Conservation (phyloP, 352 stramenopile genomes). For the Globisporangium uncinulatum region DNA sequence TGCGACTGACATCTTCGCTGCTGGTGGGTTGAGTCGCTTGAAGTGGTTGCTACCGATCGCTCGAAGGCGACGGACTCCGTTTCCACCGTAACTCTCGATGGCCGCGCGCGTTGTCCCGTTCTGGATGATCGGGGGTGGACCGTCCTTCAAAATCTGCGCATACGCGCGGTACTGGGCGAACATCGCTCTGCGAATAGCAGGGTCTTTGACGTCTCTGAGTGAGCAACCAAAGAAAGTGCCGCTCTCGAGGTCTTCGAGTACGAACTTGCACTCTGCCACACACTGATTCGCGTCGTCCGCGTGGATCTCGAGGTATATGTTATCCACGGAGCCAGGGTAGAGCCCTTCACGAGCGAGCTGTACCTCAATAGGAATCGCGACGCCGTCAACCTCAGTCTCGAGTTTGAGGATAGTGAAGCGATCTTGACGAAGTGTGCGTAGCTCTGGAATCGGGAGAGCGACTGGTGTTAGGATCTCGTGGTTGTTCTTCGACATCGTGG, state of each 20-base stretch:
- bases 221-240: background rate
- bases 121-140: background rate
- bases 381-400: background rate
- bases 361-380: background rate
- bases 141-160: background rate
- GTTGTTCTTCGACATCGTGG: background rate
- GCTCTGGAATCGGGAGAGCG: background rate
- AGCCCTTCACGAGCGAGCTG: background rate
- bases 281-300: background rate
- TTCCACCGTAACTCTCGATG: slow-evolving; percentile 2
- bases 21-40: background rate
- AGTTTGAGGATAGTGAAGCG: background rate
- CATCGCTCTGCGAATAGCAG: background rate
- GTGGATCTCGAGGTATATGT: background rate
- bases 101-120: background rate
- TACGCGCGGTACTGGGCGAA: background rate
- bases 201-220: background rate
- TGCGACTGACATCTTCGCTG: background rate
- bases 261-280: background rate
- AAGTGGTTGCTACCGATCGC: background rate
- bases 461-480: background rate
- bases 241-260: background rate
- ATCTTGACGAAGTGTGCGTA: background rate
- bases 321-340: background rate
- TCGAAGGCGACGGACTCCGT: background rate